Conservation (phyloP, 768 basidiomycete species). For the Macrocybe gigantea region DNA sequence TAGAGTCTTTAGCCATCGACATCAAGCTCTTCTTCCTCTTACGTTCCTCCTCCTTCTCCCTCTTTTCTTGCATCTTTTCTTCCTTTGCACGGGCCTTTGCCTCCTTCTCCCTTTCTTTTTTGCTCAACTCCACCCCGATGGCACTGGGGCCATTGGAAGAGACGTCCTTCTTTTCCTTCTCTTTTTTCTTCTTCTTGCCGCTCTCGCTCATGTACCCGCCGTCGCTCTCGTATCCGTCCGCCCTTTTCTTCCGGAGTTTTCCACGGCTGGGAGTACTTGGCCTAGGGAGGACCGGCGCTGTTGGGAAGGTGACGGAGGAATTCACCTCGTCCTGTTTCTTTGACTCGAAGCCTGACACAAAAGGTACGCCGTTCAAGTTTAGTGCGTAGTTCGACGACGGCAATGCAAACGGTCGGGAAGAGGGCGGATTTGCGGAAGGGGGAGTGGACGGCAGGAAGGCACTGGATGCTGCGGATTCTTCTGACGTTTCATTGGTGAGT, state of each 20-base stretch:
- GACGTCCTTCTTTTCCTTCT: conserved; percentile 15
- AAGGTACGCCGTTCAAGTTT: too few relatives aligned
- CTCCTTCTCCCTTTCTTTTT: conserved; percentile 23
- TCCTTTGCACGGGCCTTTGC: conserved; percentile 16
- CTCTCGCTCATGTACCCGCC: conserved; percentile 44
- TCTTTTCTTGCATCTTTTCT: conserved; percentile 19
- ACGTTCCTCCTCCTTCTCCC: conserved; percentile 23
- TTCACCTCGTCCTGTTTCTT: too few relatives aligned
- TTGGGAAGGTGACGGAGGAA: too few relatives aligned
- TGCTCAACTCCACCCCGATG: conserved; percentile 7
- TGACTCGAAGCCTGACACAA: too few relatives aligned
- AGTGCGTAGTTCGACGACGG: too few relatives aligned
- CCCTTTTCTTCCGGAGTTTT: conserved; percentile 38
- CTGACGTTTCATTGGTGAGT: conserved; percentile 27
- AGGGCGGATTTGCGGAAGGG: not conserved
- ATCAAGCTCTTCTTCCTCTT: conserved; percentile 28
- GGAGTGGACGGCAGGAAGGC: conserved; percentile 15
- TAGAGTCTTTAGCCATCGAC: conserved; percentile 12
- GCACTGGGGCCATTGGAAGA: conserved; percentile 4
- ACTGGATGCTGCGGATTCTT: conserved; percentile 23
- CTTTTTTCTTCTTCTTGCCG: conserved; percentile 23
- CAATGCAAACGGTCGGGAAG: not conserved
- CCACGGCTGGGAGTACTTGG: not conserved
- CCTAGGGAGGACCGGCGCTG: too few relatives aligned
- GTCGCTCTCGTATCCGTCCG: conserved; percentile 49